Evolutionary conservation across 1,139 yeast genomes (phyloP), one percentile per base, ranked within the genome.

Genomic region (Candida frijolesensis): DNA sequence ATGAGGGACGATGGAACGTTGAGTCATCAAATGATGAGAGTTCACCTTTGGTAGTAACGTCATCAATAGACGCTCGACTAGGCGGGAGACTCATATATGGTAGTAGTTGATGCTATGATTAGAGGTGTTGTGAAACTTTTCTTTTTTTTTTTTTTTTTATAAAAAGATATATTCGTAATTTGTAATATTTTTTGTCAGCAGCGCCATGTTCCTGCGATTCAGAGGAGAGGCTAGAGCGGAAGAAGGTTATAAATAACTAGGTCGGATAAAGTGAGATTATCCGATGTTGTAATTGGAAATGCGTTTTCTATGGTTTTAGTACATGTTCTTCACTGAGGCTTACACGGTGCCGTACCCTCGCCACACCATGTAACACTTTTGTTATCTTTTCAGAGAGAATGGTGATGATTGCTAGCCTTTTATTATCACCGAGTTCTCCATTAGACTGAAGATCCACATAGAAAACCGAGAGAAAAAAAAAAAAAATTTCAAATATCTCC

Each of bases 11-110:
- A 16, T 35, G 34, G 16, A 40, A 27, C 9, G 43, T 40, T 14
- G 43, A 44, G 15, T 44, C 46, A 18, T 44, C 46, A n/a, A 44
- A 37, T 27, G 46, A 44, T 15, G 46, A 44, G 4, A 27, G 16
- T 8, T 35, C 42, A 18, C 35, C 35, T 12, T 35, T 29, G 7
- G 42, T 38, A 14, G 46, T 44, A 10, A 29, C 39, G 16, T 27
- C 35, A 29, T 27, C 32, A 12, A 12, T 10, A 6, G 46, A 35
- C 34, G 38, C 12, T n/a, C 45, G 39, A 33, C 39, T 42, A 12
- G 30, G 45, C 10, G 45, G 30, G 22, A 33, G 18, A 37, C 47
- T 44, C 47, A 39, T 44, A 19, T 30, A 14, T 11, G 22, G n/a
- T 14, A 1, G 18, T 14, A 2, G 18, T 14, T 9, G 2, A 7